Percentiles rank a stretch among this genome's conserved stretches.
Conservation (phyloP, 495 filamentous ascomycete species). For the Hypoxylon cercidicola region DNA sequence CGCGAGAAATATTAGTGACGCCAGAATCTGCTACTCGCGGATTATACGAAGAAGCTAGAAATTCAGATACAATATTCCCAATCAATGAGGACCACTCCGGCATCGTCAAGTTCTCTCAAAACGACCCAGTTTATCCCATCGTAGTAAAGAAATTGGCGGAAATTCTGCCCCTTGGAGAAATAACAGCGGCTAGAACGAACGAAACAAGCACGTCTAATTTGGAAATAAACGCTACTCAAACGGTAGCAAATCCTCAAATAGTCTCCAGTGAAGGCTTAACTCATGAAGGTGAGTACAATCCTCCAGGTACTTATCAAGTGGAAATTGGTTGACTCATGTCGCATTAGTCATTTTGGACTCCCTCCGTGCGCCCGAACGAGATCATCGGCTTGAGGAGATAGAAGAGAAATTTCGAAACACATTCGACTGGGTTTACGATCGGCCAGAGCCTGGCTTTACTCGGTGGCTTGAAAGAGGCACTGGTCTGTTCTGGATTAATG, state of each 20-base stretch:
- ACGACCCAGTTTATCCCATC: not conserved
- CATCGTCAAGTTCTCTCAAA: constrained; percentile 33
- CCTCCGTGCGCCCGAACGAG: constrained; percentile 1
- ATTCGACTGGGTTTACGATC: constrained; percentile 32
- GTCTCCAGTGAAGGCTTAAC: not conserved
- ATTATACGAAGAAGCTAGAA: constrained; percentile 3
- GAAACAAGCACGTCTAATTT: not conserved
- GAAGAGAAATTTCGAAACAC: constrained; percentile 18
- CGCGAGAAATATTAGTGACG: constrained; percentile 28
- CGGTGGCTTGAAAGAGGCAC: constrained; percentile 30
- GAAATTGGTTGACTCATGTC: not conserved
- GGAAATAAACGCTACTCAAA: not conserved
- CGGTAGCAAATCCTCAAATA: not conserved
- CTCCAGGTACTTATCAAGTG: not conserved
- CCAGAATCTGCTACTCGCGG: constrained; percentile 34
- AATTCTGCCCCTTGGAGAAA: not conserved
- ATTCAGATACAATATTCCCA: constrained; percentile 9
- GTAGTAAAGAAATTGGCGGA: not conserved
- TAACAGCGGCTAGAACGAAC: not conserved
- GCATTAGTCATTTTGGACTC: constrained; percentile 6
- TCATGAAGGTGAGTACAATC: constrained; percentile 1
- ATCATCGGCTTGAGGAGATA: constrained; percentile 9
- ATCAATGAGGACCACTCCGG: constrained; percentile 36
- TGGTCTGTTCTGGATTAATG: constrained; percentile 39
- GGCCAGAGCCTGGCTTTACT: constrained; percentile 9